Conservation (phyloP, 2,329 filamentous ascomycete genomes). For the Exophiala mesophila region DNA sequence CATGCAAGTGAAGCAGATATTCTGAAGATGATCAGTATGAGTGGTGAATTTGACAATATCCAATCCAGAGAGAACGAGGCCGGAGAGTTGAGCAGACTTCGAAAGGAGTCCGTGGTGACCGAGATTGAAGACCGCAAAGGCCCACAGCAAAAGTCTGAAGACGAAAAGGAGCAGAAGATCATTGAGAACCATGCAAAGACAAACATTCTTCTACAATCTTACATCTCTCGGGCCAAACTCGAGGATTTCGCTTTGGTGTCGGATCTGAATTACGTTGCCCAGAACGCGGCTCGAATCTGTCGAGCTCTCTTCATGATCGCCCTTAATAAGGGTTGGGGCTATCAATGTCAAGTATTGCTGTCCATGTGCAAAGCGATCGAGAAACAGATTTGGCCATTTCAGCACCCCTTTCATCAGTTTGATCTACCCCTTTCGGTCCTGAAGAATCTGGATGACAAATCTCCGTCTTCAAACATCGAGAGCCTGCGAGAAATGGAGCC, state of each 20-base stretch:
- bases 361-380: slow-evolving; percentile 96
- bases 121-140: slow-evolving; percentile 66
- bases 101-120: slow-evolving; percentile 67
- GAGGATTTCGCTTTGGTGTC: slow-evolving; percentile 93
- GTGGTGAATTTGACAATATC: slow-evolving; percentile 95
- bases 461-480: slow-evolving; percentile 68
- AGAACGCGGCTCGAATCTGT: slow-evolving; percentile 92
- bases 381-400: slow-evolving; percentile 88
- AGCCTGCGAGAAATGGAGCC: slow-evolving; percentile 87
- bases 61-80: slow-evolving; percentile 86
- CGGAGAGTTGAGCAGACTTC: slow-evolving; percentile 74
- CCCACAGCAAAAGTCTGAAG: slow-evolving; percentile 53
- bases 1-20: slow-evolving; percentile 85
- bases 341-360: slow-evolving; percentile 85
- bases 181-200: slow-evolving; percentile 79
- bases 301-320: slow-evolving; percentile 96
- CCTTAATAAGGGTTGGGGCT: slow-evolving; percentile 88
- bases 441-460: slow-evolving; percentile 77
- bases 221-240: slow-evolving; percentile 79
- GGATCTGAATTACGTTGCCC: slow-evolving; percentile 89
- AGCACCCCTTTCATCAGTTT: slow-evolving; percentile 93
- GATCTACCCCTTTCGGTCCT: slow-evolving; percentile 80
- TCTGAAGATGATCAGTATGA: slow-evolving; percentile 94
- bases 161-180: slow-evolving; percentile 67
- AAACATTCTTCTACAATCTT: slow-evolving; percentile 89